These are phyloP conservation scores for Tricholoma furcatifolium DNA, from an alignment of 768 basidiomycete species.

Conservation along the genomic window DNA sequence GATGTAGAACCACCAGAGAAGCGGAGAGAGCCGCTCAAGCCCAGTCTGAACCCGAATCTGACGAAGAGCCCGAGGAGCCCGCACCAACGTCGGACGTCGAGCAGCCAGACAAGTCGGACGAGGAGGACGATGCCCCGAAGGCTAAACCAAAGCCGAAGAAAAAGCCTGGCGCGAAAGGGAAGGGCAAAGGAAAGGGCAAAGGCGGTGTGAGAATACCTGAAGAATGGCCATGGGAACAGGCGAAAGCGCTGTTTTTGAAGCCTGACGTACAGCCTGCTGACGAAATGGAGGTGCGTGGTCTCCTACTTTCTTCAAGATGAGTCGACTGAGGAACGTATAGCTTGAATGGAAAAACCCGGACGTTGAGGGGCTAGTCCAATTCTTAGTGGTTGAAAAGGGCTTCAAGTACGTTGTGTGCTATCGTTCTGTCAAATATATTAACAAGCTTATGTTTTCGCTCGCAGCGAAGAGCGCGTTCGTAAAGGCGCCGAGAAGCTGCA, in stretches of 20 bases:
- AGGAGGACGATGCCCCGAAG: slow-evolving; percentile 19
- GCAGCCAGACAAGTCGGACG: slow-evolving; percentile 31
- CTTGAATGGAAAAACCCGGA: slow-evolving; percentile 95
- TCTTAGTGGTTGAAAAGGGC: slow-evolving; percentile 92
- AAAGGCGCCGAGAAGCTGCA: slow-evolving; percentile 92
- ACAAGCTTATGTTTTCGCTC: slow-evolving; percentile 2
- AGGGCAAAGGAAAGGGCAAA: slow-evolving; percentile 61
- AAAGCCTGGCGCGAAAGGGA: slow-evolving; percentile 38
- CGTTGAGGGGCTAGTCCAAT: slow-evolving; percentile 89
- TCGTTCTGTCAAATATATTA: background rate
- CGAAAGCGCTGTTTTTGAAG: slow-evolving; percentile 84
- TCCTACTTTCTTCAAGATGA: background rate
- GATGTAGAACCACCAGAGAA: slow-evolving; percentile 29
- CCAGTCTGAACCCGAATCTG: slow-evolving; percentile 26
- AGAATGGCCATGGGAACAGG: slow-evolving; percentile 97
- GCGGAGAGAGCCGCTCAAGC: slow-evolving; percentile 40
- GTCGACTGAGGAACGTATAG: slow-evolving; percentile 37
- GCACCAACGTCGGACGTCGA: slow-evolving; percentile 48
- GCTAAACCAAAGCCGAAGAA: slow-evolving; percentile 38
- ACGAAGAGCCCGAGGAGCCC: slow-evolving; percentile 40
- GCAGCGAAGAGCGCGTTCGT: slow-evolving; percentile 93
- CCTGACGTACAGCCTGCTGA: slow-evolving; percentile 89
- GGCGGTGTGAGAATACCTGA: slow-evolving; percentile 85
- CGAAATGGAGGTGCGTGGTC: slow-evolving; percentile 66
- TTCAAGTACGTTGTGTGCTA: slow-evolving; percentile 67